Base-by-base conservation (phyloP, 2,329 filamentous ascomycete genomes). In the Didymella lethalis region DNA sequence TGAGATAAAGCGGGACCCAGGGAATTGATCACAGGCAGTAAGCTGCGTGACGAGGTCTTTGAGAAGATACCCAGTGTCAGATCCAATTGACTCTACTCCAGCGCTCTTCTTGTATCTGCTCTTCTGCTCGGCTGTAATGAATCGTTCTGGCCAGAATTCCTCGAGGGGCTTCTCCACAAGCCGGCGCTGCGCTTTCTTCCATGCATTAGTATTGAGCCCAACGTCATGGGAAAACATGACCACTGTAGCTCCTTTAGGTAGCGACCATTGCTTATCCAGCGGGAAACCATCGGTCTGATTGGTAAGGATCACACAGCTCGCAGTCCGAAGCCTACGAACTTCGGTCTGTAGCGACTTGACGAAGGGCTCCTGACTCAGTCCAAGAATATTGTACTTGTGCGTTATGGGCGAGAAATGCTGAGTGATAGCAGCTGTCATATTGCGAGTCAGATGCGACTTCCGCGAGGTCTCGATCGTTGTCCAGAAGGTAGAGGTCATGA, bases 61-160 rank as follows among this genome's bases (percentile, higher is more conserved):
- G 54, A 44, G 38, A 40, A 44, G 38, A 40, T 45, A 53, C 40
- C 12, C 59, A 16, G 10, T 38, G 31, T 23, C 46, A 29, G 14
- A 38, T 29, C 26, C 26, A 6, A 48, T 48, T 44, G 31, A 48
- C 31, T 58, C 47, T 12, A 32, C 31, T 32, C 52, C 41, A 29
- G 31, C 25, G 14, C 50, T 36, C 23, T 32, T 50, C 34, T 41
- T 18, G 43, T 43, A 18, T 10, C 38, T 32, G 16, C 38, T 23
- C 4, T 49, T 54, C 11, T 57, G 62, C 2, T 63, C 59, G 0
- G 63, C 45, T 12, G 62, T 20, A 2, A 69, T 43, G 43, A 74
- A 75, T 0, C 71, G 63, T 48, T 72, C 71, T 8, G 69, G 59
- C 65, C 69, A 74, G 40, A 72, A 75, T 8, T 69, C 64, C 11